These are phyloP conservation scores for Ramularia endophylla DNA, from an alignment of 2,329 filamentous ascomycete species.

Conservation along the genomic window DNA sequence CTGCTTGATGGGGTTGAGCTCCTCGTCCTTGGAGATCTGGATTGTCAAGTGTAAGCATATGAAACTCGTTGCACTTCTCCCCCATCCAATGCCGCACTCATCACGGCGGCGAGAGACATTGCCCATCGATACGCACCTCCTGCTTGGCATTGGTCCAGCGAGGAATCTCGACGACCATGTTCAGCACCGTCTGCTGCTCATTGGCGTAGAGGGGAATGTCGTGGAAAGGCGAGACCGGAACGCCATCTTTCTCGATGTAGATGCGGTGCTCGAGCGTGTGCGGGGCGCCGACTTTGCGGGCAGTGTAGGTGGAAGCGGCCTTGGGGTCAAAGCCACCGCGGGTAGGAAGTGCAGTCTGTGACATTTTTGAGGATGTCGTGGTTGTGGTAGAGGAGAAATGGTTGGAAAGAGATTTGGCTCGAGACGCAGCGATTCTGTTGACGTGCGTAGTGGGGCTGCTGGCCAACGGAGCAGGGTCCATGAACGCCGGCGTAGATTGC, in stretches of 20 bases:
- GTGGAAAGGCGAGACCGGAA: conserved; percentile 92
- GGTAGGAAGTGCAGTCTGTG: conserved; percentile 20
- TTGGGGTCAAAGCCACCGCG: conserved; percentile 27
- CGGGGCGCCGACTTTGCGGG: conserved; percentile 81
- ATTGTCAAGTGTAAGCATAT: conserved; percentile 13
- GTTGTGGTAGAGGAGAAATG: conserved; percentile 17
- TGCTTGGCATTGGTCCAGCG: conserved; percentile 99
- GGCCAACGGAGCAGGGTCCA: conserved; percentile 12
- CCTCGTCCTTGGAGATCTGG: conserved; percentile 98
- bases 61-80: background rate
- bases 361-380: conserved; percentile 3
- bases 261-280: conserved; percentile 96
- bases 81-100: conserved; percentile 1
- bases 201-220: conserved; percentile 98
- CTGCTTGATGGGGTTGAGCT: conserved; percentile 99
- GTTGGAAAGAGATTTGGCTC: conserved; percentile 18
- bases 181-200: conserved; percentile 87
- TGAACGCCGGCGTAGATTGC: background rate
- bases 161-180: conserved; percentile 99
- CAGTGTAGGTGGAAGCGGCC: conserved; percentile 63
- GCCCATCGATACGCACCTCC: conserved; percentile 61
- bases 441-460: conserved; percentile 20
- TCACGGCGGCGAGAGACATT: conserved; percentile 7
- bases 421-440: conserved; percentile 20
- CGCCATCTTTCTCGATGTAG: conserved; percentile 96